phyloP scores from a whole-genome alignment of 352 stramenopile species.

The Globisporangium okanoganense region DNA sequence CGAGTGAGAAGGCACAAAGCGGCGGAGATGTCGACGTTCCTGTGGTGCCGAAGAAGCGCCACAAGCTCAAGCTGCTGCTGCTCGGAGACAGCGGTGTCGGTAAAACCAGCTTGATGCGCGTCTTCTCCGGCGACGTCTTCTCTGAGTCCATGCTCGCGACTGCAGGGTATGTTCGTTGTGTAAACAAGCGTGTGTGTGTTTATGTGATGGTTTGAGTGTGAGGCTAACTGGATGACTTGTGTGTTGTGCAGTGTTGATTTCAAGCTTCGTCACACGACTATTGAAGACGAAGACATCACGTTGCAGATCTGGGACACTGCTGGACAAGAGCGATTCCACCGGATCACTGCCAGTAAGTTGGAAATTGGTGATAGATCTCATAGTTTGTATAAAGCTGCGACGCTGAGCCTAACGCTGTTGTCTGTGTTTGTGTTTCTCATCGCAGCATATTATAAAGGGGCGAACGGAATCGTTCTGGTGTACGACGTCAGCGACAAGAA shows the following conservation, averaged over 20 bases:
- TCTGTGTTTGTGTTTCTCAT: conserved; percentile 6
- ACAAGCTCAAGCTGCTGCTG: conserved; percentile 90
- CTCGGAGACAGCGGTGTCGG: conserved; percentile 89
- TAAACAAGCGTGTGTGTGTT: neutral
- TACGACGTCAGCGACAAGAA: conserved; percentile 92
- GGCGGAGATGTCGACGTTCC: conserved; percentile 18
- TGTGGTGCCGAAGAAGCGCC: conserved; percentile 56
- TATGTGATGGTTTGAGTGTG: neutral
- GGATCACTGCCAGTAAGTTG: conserved; percentile 89
- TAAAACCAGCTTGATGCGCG: conserved; percentile 92
- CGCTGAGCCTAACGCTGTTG: conserved; percentile 12
- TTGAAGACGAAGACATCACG: conserved; percentile 82
- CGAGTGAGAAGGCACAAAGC: conserved; percentile 13
- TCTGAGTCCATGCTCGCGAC: conserved; percentile 88
- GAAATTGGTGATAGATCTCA: neutral
- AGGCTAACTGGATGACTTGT: neutral
- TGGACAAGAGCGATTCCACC: conserved; percentile 92
- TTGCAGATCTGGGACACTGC: conserved; percentile 95
- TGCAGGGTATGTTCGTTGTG: conserved; percentile 62
- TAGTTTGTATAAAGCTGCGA: neutral
- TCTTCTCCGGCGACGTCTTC: conserved; percentile 91
- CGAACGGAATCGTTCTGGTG: conserved; percentile 92
- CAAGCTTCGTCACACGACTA: conserved; percentile 86
- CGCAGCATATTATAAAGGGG: conserved; percentile 92
- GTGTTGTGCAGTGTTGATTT: conserved; percentile 82